Evolutionary conservation across 768 basidiomycete genomes (phyloP).

Genomic region (Rossbeevera mucosa): DNA sequence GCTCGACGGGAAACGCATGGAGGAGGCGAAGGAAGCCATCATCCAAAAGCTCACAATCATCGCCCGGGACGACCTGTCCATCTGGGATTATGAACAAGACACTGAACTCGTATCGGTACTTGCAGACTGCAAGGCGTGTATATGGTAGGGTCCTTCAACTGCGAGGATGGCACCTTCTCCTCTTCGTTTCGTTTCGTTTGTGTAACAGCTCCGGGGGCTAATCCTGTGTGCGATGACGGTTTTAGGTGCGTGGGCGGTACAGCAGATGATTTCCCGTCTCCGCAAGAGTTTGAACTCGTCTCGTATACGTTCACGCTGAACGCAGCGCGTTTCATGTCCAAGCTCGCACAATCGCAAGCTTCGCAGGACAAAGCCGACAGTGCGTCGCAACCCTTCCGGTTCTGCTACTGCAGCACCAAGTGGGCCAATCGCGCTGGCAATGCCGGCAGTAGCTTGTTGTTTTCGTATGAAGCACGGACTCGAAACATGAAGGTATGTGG

Average conservation of each 20-base stretch:
- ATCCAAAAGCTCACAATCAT: constrained; percentile 20
- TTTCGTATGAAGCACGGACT: constrained; percentile 15
- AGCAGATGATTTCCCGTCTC: constrained; percentile 17
- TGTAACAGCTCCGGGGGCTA: neutral
- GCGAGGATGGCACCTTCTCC: neutral
- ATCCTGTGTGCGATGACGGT: neutral
- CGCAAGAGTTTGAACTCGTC: constrained; percentile 25
- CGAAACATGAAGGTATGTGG: constrained; percentile 24
- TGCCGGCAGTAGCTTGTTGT: constrained; percentile 9
- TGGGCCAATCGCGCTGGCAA: constrained; percentile 16
- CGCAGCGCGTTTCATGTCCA: constrained; percentile 20
- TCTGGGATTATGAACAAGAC: constrained; percentile 27
- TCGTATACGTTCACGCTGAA: constrained; percentile 24
- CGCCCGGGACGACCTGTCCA: constrained; percentile 21
- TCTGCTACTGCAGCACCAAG: constrained; percentile 27
- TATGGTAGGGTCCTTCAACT: constrained; percentile 14
- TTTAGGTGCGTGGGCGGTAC: constrained; percentile 25
- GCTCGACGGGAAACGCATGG: constrained; percentile 17
- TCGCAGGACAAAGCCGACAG: neutral
- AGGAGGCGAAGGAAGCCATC: constrained; percentile 13
- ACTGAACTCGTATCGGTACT: constrained; percentile 20
- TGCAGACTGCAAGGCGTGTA: constrained; percentile 21
- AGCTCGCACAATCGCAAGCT: constrained; percentile 9
- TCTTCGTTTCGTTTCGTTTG: neutral
- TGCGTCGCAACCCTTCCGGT: constrained; percentile 15